These are phyloP conservation scores for Rubus parviflorus DNA, from an alignment of 306 rosid species.

Conservation along the genomic window DNA sequence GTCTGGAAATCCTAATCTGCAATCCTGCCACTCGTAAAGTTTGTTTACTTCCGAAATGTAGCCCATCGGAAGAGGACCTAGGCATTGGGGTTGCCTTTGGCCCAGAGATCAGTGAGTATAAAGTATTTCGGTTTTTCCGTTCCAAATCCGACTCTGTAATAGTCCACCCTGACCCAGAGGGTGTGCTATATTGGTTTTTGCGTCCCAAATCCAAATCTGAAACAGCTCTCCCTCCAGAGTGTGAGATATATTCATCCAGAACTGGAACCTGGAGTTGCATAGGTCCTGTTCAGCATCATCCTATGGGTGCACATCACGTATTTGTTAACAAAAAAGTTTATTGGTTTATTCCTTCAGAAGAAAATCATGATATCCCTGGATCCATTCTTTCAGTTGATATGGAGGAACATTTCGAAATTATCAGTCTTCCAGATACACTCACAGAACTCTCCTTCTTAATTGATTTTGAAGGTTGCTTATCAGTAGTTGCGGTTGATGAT, in stretches of 20 bases:
- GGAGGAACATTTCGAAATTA: conserved; percentile 11
- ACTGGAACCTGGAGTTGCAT: conserved; percentile 28
- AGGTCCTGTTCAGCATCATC: conserved; percentile 24
- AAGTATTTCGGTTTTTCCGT: conserved; percentile 27
- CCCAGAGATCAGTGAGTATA: conserved; percentile 21
- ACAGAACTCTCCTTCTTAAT: conserved; percentile 19
- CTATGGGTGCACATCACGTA: conserved; percentile 28
- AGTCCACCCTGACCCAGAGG: not conserved
- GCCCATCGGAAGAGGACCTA: conserved; percentile 14
- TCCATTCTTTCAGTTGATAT: conserved; percentile 28
- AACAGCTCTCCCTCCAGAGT: not conserved
- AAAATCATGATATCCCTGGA: conserved; percentile 14
- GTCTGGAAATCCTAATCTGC: conserved; percentile 31
- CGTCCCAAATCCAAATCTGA: not conserved
- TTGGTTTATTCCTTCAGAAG: conserved; percentile 33
- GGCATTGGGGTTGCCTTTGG: conserved; percentile 35
- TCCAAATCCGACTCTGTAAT: not conserved
- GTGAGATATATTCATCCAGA: conserved; percentile 32
- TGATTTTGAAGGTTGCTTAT: conserved; percentile 27
- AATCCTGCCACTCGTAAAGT: conserved; percentile 30
- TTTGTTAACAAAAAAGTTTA: conserved; percentile 21
- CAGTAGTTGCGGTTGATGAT: conserved; percentile 20
- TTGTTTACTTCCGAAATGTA: conserved; percentile 22
- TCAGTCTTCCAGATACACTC: conserved; percentile 21
- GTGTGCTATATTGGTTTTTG: conserved; percentile 14